Conservation (phyloP, 495 filamentous ascomycete genomes). For the Hypoxylon intermedium region DNA sequence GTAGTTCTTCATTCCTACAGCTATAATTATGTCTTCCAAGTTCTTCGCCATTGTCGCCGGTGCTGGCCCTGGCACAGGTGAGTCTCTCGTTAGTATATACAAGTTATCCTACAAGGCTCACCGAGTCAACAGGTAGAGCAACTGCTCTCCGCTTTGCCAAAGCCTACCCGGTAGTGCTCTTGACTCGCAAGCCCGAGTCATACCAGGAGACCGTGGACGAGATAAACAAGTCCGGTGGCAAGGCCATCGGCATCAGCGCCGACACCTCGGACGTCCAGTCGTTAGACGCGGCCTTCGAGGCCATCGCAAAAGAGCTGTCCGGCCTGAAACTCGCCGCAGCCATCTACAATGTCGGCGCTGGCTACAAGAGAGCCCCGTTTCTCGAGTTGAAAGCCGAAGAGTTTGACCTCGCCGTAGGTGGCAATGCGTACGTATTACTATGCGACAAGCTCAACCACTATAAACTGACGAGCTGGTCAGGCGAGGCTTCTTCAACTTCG, state of each 20-base stretch:
- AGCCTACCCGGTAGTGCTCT: constrained; percentile 76
- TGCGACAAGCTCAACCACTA: neutral
- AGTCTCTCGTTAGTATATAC: neutral
- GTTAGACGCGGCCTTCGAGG: constrained; percentile 69
- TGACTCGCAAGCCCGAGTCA: constrained; percentile 72
- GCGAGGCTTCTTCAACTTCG: constrained; percentile 79
- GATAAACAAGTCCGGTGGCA: constrained; percentile 72
- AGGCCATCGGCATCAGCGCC: constrained; percentile 77
- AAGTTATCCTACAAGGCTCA: neutral
- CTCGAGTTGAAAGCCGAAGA: constrained; percentile 74
- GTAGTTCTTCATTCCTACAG: constrained; percentile 18
- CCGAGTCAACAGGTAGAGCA: constrained; percentile 43
- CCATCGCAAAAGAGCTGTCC: constrained; percentile 65
- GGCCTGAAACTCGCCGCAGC: constrained; percentile 72
- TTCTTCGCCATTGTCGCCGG: constrained; percentile 72
- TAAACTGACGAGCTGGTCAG: constrained; percentile 44
- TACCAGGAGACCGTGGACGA: constrained; percentile 73
- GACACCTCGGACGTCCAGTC: constrained; percentile 71
- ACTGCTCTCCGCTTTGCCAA: constrained; percentile 73
- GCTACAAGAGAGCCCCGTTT: constrained; percentile 79
- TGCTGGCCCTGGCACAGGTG: constrained; percentile 72
- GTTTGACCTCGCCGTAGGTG: constrained; percentile 61
- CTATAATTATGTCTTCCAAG: constrained; percentile 49
- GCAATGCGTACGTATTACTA: constrained; percentile 65
- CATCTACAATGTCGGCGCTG: constrained; percentile 79